Evolutionary conservation across 257 asterid genomes (phyloP), one percentile per base, ranked within the genome.

Genomic region (Solanum virginianum): DNA sequence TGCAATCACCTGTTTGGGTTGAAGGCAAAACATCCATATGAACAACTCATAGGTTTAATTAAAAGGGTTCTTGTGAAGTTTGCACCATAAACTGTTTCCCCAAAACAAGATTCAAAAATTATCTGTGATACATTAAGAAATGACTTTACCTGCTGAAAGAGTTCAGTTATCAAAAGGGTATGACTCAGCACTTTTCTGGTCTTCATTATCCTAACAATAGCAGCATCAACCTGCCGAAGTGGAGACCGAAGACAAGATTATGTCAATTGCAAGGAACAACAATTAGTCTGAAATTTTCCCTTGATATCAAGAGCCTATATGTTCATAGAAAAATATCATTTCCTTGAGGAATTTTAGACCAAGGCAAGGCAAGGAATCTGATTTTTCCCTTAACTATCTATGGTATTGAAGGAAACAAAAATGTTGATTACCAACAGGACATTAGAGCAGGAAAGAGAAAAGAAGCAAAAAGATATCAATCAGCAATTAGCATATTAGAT

Each of bases 161-260:
- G 98, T 90, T 97, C 99, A 5, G 99, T 94, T 83, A 97, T 97
- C 89, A 97, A 88, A 47, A 97, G 95, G 2, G 99, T 96, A 91
- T 96, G 99, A 83, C 98, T 93, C 77, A 96, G 91, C 84, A 96
- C 92, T 89, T 94, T 94, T 75, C 99, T 92, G 22, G 98, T 94
- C 94, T 96, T 93, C 99, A 96, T 96, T 85, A 94, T 94, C 88
- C 99, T 94, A 85, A 96, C 99, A 51, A 96, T 94, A 81, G 98
- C 98, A 83, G 99, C 99, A 91, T 96, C 99, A 79, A 96, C 93
- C 97, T 95, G 93, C 72, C 87, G 5, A 60, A 87, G 84, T 11
- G 85, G 53, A 63, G 39, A 59, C 20, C 79, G 24, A 80, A 62
- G 65, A 80, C 68, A 41, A 22, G 14, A 82, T 45, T 72, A 60